A percentile compares a stretch with the other conserved stretches of the same genome.
Evolutionary conservation across 768 basidiomycete genomes (phyloP).

Genomic region (Gymnopilus junonius): DNA sequence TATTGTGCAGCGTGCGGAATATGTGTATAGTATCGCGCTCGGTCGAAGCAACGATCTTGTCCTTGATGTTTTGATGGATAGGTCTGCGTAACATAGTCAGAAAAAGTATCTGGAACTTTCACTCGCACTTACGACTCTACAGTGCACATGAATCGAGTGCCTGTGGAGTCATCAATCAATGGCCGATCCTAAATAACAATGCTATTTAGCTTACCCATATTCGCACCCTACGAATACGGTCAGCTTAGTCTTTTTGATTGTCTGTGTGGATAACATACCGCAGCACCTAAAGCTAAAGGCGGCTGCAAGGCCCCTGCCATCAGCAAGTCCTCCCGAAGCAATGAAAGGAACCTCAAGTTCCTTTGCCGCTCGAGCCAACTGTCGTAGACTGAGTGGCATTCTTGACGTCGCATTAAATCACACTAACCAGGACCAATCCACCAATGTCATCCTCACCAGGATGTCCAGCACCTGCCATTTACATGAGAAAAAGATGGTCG

Average conservation of each 20-base stretch:
- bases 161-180: conserved; percentile 23
- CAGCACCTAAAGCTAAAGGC: conserved; percentile 82
- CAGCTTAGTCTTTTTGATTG: neutral
- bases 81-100: conserved; percentile 47
- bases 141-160: conserved; percentile 93
- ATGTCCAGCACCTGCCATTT: conserved; percentile 78
- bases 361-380: conserved; percentile 87
- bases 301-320: conserved; percentile 82
- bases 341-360: conserved; percentile 86
- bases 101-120: neutral
- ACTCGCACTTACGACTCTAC: conserved; percentile 64
- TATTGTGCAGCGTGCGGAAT: conserved; percentile 85
- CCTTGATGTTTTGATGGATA: conserved; percentile 89
- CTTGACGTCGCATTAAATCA: neutral
- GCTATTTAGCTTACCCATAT: conserved; percentile 62
- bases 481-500: conserved; percentile 6
- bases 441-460: conserved; percentile 96
- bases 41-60: conserved; percentile 81
- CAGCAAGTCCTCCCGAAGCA: conserved; percentile 90
- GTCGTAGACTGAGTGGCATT: neutral
- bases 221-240: conserved; percentile 63
- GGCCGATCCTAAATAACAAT: neutral
- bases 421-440: conserved; percentile 74
- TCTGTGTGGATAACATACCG: conserved; percentile 47
- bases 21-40: conserved; percentile 90